Percentiles rank a stretch among this genome's conserved stretches.
Conservation (phyloP, 495 filamentous ascomycete genomes). For the Podospora pseudoanserina region DNA sequence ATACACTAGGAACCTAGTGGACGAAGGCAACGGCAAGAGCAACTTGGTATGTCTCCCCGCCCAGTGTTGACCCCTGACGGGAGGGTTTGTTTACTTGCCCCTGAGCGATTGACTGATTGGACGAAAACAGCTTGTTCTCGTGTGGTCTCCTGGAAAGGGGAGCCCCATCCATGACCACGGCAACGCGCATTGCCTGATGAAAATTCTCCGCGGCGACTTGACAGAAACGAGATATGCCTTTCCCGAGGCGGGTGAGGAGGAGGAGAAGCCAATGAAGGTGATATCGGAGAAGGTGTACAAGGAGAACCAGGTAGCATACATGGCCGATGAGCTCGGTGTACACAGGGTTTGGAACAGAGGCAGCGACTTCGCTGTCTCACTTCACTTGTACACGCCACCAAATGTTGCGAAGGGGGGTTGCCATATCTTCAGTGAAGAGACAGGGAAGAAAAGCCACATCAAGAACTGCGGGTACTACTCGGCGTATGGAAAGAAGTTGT, state of each 20-base stretch:
- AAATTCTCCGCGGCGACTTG: constrained; percentile 69
- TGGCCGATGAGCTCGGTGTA: constrained; percentile 61
- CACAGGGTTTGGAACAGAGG: constrained; percentile 77
- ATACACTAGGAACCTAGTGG: constrained; percentile 87
- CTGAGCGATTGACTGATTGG: constrained; percentile 10
- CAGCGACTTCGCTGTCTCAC: constrained; percentile 72
- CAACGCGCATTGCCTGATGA: constrained; percentile 72
- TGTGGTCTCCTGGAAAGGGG: constrained; percentile 88
- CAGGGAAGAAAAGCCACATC: constrained; percentile 68
- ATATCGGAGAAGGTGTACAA: constrained; percentile 52
- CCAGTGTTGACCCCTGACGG: constrained; percentile 13
- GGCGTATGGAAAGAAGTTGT: constrained; percentile 49
- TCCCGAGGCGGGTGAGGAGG: constrained; percentile 53
- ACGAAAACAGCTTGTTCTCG: constrained; percentile 66
- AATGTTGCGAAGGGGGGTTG: constrained; percentile 76
- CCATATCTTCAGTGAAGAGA: constrained; percentile 65
- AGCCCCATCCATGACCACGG: constrained; percentile 87
- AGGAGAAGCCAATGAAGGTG: constrained; percentile 49
- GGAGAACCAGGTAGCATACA: constrained; percentile 44
- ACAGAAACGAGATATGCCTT: constrained; percentile 77
- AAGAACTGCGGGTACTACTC: constrained; percentile 62
- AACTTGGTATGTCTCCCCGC: constrained; percentile 61
- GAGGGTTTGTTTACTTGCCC: constrained; percentile 15
- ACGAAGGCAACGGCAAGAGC: constrained; percentile 86
- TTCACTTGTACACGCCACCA: constrained; percentile 89